A percentile compares a stretch with the other conserved stretches of the same genome.
These are phyloP conservation scores for Microbotryomycetes sp. DNA, from an alignment of 1,284 basidiomycete genomes.

Conservation along the genomic window DNA sequence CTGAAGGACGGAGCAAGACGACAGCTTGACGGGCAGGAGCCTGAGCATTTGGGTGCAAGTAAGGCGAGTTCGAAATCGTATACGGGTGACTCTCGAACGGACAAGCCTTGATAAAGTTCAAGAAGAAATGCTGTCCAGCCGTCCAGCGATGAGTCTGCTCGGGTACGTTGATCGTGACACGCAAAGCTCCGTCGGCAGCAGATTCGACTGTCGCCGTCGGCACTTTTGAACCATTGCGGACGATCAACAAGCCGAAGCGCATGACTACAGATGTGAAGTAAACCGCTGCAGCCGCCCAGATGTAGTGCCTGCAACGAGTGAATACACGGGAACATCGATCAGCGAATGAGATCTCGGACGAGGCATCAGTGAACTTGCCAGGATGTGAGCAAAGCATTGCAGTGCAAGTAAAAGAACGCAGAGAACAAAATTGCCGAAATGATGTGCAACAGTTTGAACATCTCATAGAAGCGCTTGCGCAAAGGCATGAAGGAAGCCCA, in stretches of 20 bases:
- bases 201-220: conserved; percentile 40
- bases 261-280: conserved; percentile 40
- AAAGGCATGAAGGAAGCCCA: conserved; percentile 42
- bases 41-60: conserved; percentile 18
- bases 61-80: conserved; percentile 43
- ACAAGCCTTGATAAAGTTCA: conserved; percentile 37
- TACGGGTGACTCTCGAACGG: conserved; percentile 48
- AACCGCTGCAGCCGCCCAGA: conserved; percentile 44
- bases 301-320: conserved; percentile 41
- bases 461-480: conserved; percentile 45
- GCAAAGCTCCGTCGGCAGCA: conserved; percentile 41
- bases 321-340: background rate
- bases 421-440: conserved; percentile 35
- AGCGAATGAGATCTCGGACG: background rate
- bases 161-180: conserved; percentile 33
- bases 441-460: conserved; percentile 45
- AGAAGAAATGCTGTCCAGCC: conserved; percentile 48
- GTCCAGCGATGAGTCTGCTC: conserved; percentile 38
- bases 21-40: background rate
- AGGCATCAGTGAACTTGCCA: background rate
- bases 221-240: conserved; percentile 35
- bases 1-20: conserved; percentile 17
- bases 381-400: conserved; percentile 34
- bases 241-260: conserved; percentile 42
- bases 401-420: conserved; percentile 45